Base-by-base conservation (phyloP, 2,329 filamentous ascomycete genomes). In the Cryphonectria parasitica region DNA sequence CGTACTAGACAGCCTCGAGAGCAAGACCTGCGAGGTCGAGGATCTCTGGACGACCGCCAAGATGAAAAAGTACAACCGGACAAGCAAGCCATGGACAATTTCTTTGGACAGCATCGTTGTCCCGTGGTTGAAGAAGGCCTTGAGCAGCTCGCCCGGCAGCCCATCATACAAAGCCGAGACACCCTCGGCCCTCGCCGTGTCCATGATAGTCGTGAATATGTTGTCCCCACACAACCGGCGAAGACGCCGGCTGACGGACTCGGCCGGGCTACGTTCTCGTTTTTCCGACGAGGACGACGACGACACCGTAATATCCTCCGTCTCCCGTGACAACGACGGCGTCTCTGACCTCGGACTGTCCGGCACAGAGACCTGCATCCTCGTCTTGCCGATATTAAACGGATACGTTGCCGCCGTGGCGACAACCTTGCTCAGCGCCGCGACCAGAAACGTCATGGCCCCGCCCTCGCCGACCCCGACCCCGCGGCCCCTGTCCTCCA, bases 31-130 rank as follows among this genome's bases (percentile, higher is more conserved):
- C 0, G 83, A 78, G n/a, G 77, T 80, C 0, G 83, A 84, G 71
- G 83, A 84, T 28, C 76, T 80, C 66, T 79, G 79, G 39, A 86
- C 73, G 3, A 83, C 73, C 34, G 82, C 82, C n/a, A 92, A 80
- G 1, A 91, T 77, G 8, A 90, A 77, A 74, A 93, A 92, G 80
- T 95, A 97, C 5, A 91, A 76, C 73, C 88, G 88, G 71, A 97
- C 87, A 69, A 97, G 88, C 22, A 90, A 79, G 39, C 87, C 85
- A 78, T 97, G 92, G 11, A 96, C 87, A 6, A 88, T 82, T 69
- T 95, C 92, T 80, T 97, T 97, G 71, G 92, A 89, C 68, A 95
- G 83, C 92, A 97, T 97, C 0, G 94, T 95, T 66, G 94, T 87
- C 0, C 94, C 94, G 76, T 97, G 94, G 31, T 89, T 90, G 76